A percentile compares a stretch with the other conserved stretches of the same genome.
phyloP scores from a whole-genome alignment of 2,329 filamentous ascomycete species.

The Aspergillus brunneoviolaceus region DNA sequence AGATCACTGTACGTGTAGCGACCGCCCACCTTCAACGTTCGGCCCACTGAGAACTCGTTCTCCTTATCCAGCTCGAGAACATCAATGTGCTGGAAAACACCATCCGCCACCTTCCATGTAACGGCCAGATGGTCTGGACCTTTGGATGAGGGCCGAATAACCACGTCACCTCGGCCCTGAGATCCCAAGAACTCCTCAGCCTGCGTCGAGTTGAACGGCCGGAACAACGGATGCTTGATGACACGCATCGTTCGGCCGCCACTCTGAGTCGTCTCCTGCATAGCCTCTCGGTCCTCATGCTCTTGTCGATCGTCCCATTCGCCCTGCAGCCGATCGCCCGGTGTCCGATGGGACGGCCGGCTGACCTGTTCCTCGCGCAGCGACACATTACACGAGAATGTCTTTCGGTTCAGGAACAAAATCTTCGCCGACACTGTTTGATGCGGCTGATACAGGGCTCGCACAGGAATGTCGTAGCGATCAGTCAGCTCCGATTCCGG shows the following conservation, averaged over 20 bases:
- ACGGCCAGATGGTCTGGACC: constrained; percentile 92
- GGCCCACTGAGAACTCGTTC: constrained; percentile 91
- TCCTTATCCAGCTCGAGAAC: constrained; percentile 96
- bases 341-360: constrained; percentile 66
- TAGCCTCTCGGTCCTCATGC: constrained; percentile 73
- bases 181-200: constrained; percentile 91
- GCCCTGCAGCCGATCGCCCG: constrained; percentile 67
- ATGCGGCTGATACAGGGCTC: constrained; percentile 71
- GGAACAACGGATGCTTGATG: constrained; percentile 96
- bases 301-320: constrained; percentile 90
- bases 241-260: constrained; percentile 87
- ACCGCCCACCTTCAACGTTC: constrained; percentile 77
- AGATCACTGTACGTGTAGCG: constrained; percentile 94
- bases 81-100: constrained; percentile 96
- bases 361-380: constrained; percentile 78
- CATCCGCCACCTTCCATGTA: constrained; percentile 96
- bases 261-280: constrained; percentile 81
- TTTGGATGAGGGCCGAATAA: constrained; percentile 93
- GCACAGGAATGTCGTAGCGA: constrained; percentile 64
- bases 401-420: constrained; percentile 80
- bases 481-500: constrained; percentile 79
- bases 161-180: constrained; percentile 81
- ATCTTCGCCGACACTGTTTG: constrained; percentile 90
- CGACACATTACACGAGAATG: constrained; percentile 79
- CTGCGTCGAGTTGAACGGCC: constrained; percentile 85